Conservation (phyloP, 1,139 yeast species). For the Scheffersomyces illinoinensis region DNA sequence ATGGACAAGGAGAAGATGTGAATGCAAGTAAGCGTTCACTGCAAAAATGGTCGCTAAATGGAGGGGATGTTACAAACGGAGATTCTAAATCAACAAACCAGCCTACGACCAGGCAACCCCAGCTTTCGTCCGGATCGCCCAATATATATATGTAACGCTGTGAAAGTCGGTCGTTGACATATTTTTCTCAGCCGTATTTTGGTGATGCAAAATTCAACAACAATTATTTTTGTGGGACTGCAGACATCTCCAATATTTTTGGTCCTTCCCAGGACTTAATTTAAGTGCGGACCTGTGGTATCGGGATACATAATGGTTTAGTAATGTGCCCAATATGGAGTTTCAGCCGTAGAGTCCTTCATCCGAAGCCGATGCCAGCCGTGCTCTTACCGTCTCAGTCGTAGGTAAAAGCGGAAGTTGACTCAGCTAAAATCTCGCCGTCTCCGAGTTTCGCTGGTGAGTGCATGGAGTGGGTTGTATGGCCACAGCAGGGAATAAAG, state of each 20-base stretch:
- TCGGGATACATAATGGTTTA: not conserved
- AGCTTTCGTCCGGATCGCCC: not conserved
- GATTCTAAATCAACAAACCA: not conserved
- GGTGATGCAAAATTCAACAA: not conserved
- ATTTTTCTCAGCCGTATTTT: not conserved
- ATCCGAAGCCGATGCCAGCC: not conserved
- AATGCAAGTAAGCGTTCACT: not conserved
- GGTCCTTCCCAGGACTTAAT: not conserved
- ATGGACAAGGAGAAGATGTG: not conserved
- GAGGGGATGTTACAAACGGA: not conserved
- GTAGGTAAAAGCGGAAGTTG: not conserved
- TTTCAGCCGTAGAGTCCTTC: not conserved
- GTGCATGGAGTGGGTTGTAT: not conserved
- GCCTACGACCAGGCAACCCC: not conserved
- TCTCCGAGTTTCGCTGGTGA: not conserved
- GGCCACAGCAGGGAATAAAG: not conserved
- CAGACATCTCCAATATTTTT: not conserved
- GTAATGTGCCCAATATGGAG: not conserved
- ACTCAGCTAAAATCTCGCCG: not conserved
- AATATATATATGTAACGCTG: not conserved
- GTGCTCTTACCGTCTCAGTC: not conserved
- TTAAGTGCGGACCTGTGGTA: not conserved
- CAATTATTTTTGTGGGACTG: not conserved
- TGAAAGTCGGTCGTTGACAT: not conserved
- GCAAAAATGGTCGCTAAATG: not conserved